Evolutionary conservation across 768 basidiomycete genomes (phyloP), one percentile per base, ranked within the genome.

Genomic region (Agrocybe pediades): DNA sequence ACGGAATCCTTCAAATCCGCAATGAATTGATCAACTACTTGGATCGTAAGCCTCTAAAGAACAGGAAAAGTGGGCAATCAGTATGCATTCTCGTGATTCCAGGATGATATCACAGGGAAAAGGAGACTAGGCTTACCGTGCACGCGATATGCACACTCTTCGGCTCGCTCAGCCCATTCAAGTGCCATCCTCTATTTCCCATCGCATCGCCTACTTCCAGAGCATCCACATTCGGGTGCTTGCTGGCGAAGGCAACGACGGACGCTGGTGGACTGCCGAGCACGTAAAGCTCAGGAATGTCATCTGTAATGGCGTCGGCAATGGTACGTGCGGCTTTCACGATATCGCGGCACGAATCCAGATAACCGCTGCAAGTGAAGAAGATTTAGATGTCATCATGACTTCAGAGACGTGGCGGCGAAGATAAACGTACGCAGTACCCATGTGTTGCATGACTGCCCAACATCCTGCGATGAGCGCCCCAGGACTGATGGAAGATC

Each of bases 361-460:
- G 79, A 72, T 99, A 98, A 9, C 96, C 96, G 26, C 90, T 94
- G 62, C 51, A 23, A 49, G 41, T 41, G 20, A 30, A 24, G 15
- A 9, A 19, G 25, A 24, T n/a, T 8, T 3, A 6, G 13, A 25
- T n/a, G 20, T 24, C 16, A 42, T 29, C 39, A 55, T 20, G 36
- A 13, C n/a, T n/a, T 25, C 26, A n/a, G 19, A 16, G 7, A 8
- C 7, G 46, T 24, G n/a, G 13, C 25, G 24, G n/a, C 16, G 29
- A 23, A 33, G 36, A 26, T 41, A 17, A 36, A 77, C 87, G 47
- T 65, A 94, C 92, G 88, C 79, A 55, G 86, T 78, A 24, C 96
- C 96, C 75, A 98, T 88, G 67, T 92, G 85, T 57, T 96, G 90
- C 86, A 99, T 88, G 2, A 94, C 93, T 6, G 96, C 96, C 94